Conservation (phyloP, 2,329 filamentous ascomycete species). For the Trichoderma aggressivum region DNA sequence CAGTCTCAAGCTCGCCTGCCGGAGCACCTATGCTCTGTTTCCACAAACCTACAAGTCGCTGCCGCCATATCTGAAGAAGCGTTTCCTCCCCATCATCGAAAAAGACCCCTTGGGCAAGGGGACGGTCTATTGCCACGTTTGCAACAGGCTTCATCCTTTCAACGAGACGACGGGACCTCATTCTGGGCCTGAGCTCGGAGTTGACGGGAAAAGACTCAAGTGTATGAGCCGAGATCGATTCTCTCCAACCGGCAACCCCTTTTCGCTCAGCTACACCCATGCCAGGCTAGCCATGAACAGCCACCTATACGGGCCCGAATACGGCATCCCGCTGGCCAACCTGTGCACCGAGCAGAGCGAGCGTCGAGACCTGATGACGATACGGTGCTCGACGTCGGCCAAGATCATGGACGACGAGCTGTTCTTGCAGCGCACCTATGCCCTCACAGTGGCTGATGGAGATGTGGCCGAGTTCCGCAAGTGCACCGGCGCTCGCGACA, state of each 20-base stretch:
- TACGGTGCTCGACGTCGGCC: conserved; percentile 23
- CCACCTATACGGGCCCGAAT: conserved; percentile 23
- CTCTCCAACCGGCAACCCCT: conserved; percentile 23
- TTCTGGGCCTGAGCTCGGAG: background rate
- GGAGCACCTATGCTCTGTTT: conserved; percentile 16
- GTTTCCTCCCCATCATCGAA: conserved; percentile 22
- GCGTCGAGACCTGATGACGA: conserved; percentile 6
- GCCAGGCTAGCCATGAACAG: conserved; percentile 25
- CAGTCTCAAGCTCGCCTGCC: conserved; percentile 22
- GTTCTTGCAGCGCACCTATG: conserved; percentile 23
- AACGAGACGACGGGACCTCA: conserved; percentile 20
- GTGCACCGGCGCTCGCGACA: conserved; percentile 22
- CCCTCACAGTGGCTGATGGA: conserved; percentile 16
- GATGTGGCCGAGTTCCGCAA: conserved; percentile 19
- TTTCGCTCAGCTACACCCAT: conserved; percentile 22
- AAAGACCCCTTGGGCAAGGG: conserved; percentile 20
- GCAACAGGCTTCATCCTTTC: conserved; percentile 23
- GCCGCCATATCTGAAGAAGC: conserved; percentile 2
- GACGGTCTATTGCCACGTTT: conserved; percentile 22
- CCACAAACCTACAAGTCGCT: conserved; percentile 9
- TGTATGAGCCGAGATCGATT: conserved; percentile 22
- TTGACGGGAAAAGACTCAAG: background rate
- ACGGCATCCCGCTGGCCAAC: conserved; percentile 22
- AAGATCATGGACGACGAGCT: conserved; percentile 23
- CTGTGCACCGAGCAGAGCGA: conserved; percentile 22